Conservation (phyloP, 2,329 filamentous ascomycete genomes). For the Colletotrichum eleusines region DNA sequence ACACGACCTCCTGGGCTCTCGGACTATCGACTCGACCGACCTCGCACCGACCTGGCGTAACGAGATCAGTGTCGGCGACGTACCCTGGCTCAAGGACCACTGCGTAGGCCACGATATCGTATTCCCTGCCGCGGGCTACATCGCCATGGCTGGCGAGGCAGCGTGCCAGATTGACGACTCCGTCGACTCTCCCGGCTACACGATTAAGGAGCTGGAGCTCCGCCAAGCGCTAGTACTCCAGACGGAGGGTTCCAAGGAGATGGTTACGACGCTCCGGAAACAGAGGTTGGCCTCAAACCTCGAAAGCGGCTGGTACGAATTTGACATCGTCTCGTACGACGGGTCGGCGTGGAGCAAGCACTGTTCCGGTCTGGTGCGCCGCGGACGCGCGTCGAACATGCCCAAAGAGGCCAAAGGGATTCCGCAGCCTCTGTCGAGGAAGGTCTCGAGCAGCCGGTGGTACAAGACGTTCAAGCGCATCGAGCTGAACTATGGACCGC, state of each 20-base stretch:
- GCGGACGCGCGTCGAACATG: constrained; percentile 7
- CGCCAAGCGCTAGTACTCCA: constrained; percentile 2
- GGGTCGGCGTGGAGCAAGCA: background rate
- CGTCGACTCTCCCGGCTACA: background rate
- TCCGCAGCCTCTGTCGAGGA: background rate
- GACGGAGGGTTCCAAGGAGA: background rate
- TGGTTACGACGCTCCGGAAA: background rate
- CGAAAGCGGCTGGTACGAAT: constrained; percentile 15
- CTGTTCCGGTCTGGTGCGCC: background rate
- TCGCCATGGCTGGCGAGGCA: constrained; percentile 52
- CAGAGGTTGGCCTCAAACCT: background rate
- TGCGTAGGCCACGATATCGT: constrained; percentile 59
- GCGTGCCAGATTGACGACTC: background rate
- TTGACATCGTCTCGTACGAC: background rate
- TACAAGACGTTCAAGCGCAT: no score
- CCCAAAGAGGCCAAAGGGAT: background rate
- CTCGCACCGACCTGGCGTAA: constrained; percentile 55
- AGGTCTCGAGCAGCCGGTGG: background rate
- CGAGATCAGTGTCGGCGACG: constrained; percentile 50
- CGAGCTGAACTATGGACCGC: no score
- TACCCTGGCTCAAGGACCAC: constrained; percentile 63
- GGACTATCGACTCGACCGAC: constrained; percentile 50
- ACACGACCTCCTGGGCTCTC: constrained; percentile 52
- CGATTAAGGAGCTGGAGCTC: background rate
- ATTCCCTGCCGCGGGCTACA: constrained; percentile 58